Evolutionary conservation across 1,139 yeast species (phyloP).

Genomic region (Entelexis paramagnoliae): DNA sequence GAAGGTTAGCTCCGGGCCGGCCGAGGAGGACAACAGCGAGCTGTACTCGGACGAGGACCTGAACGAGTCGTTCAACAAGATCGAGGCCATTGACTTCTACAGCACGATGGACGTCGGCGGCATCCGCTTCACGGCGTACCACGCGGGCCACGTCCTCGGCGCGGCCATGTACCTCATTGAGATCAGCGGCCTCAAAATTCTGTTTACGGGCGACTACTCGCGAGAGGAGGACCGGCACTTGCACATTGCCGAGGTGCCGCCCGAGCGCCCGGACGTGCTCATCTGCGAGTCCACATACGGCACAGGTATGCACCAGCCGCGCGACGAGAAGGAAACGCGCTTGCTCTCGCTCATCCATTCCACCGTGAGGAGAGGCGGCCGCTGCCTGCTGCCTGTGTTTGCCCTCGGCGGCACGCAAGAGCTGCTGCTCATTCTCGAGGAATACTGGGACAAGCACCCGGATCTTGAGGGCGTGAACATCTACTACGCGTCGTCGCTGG

Average conservation of each 20-base stretch:
- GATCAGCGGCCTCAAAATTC: conserved; percentile 78
- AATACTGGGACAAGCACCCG: conserved; percentile 79
- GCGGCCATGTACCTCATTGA: conserved; percentile 97
- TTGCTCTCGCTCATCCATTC: conserved; percentile 74
- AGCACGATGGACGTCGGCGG: conserved; percentile 93
- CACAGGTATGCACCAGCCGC: conserved; percentile 91
- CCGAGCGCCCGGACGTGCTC: conserved; percentile 74
- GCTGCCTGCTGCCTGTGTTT: conserved; percentile 86
- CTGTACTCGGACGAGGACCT: conserved; percentile 87
- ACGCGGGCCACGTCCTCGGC: conserved; percentile 97
- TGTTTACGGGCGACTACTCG: conserved; percentile 94
- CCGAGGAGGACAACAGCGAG: conserved; percentile 28
- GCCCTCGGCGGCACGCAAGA: conserved; percentile 97
- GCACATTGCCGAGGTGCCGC: conserved; percentile 92
- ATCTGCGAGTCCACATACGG: conserved; percentile 96
- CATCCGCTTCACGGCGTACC: conserved; percentile 90
- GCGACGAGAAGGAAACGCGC: conserved; percentile 71
- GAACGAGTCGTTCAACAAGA: conserved; percentile 72
- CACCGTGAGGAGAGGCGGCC: conserved; percentile 78
- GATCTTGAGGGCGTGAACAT: conserved; percentile 76
- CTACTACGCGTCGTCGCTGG: conserved; percentile 85
- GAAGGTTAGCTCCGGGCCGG: conserved; percentile 51
- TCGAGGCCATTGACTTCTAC: conserved; percentile 91
- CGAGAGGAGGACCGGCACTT: conserved; percentile 92
- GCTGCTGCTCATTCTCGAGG: conserved; percentile 75